Evolutionary conservation across 1,139 yeast genomes (phyloP).

Genomic region (Pichia sp.): DNA sequence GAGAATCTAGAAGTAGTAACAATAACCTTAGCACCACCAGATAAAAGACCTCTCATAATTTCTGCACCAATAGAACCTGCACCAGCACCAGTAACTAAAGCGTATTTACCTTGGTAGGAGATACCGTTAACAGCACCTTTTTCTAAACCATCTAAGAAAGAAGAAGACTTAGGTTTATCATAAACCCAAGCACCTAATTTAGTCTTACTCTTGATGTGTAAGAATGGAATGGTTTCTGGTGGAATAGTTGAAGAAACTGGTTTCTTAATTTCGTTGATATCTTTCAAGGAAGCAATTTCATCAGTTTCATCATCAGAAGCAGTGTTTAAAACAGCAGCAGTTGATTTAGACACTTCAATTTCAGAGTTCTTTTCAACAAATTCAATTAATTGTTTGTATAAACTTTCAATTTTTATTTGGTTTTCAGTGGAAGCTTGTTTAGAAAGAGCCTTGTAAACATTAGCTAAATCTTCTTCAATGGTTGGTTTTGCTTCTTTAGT

Average conservation of each 20-base stretch:
- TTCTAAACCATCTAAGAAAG: constrained; percentile 85
- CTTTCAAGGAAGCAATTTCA: constrained; percentile 80
- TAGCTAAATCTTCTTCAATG: constrained; percentile 75
- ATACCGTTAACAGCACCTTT: constrained; percentile 90
- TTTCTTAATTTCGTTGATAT: constrained; percentile 58
- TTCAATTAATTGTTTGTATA: constrained; percentile 72
- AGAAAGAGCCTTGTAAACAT: constrained; percentile 75
- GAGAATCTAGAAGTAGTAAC: constrained; percentile 96
- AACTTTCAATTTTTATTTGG: constrained; percentile 69
- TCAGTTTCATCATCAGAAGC: constrained; percentile 53
- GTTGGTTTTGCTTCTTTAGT: constrained; percentile 68
- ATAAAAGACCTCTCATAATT: constrained; percentile 84
- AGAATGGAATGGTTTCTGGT: constrained; percentile 87
- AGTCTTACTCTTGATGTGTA: constrained; percentile 77
- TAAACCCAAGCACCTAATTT: constrained; percentile 76
- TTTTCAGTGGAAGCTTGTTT: constrained; percentile 61
- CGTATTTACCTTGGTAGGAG: constrained; percentile 81
- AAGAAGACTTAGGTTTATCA: constrained; percentile 69
- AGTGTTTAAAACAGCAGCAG: constrained; percentile 37
- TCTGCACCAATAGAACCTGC: constrained; percentile 99
- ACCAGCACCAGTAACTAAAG: constrained; percentile 96
- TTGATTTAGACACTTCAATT: constrained; percentile 46
- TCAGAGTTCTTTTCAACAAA: constrained; percentile 66
- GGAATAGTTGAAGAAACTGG: constrained; percentile 72
- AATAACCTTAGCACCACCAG: constrained; percentile 97